Base-by-base conservation (phyloP, 352 stramenopile species). In the Globisporangium alternatum region DNA sequence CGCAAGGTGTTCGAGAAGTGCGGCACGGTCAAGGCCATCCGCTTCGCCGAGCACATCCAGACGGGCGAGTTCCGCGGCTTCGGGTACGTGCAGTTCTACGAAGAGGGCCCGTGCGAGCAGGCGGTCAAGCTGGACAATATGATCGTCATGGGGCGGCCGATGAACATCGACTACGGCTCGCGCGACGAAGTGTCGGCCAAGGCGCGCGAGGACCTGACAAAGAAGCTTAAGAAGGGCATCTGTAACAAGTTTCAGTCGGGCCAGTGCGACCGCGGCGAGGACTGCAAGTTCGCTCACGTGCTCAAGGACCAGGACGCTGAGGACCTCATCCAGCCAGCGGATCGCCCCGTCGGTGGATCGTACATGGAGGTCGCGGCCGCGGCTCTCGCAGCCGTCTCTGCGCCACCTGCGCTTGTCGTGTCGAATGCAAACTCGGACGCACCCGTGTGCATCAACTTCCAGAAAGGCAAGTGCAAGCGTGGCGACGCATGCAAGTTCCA, bases 41-140 rank as follows among this genome's bases (percentile, higher is more conserved):
- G 86, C 15, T 93, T 95, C 55, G 86, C 86, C 55, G 80, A 95
- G 56, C 83, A 95, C 62, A 93, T 95, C 41, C 77, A 91, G 66
- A 95, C 86, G 2, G 86, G 90, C 56, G 84, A 95, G 69, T 95
- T 95, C 55, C 83, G 86, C 39, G 86, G 86, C 49, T 95, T 95
- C 60, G 86, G 82, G 15, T 90, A 95, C 73, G 90, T 99, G 31
- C 90, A 98, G 65, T 99, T 97, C 70, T 91, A 97, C 69, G 91
- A 96, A 58, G 76, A 89, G 53, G 77, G 86, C 6, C 83, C 90
- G 37, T 97, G 92, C 3, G 83, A 97, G 62, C 81, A 78, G 35
- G 95, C 94, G 4, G 76, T 98, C 45, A 75, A 74, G 58, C 60
- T 90, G 4, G 80, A 95, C 64, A 84, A 84, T 33, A 89, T 83